A percentile compares a stretch with the other conserved stretches of the same genome.
These are phyloP conservation scores for Aspergillus transmontanensis DNA, from an alignment of 2,329 filamentous ascomycete genomes.

Conservation along the genomic window DNA sequence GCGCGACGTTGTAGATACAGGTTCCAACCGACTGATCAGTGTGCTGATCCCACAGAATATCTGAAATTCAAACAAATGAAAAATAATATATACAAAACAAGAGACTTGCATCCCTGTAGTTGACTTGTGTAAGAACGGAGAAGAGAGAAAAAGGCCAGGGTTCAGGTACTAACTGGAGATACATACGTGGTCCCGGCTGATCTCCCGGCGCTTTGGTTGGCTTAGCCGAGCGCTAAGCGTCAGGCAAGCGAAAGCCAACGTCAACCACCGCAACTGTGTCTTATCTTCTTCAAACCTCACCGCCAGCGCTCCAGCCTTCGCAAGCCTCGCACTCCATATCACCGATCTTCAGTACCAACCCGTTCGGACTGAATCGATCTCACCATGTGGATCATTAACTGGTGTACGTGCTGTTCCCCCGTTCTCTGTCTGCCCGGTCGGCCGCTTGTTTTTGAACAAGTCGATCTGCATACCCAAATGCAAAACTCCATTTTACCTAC, in stretches of 20 bases:
- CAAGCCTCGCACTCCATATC: constrained; percentile 1
- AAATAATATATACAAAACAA: constrained; percentile 4
- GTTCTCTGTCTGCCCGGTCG: constrained; percentile 10
- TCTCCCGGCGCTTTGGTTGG: constrained; percentile 14
- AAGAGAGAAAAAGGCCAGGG: no score
- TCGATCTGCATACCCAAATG: constrained; percentile 10
- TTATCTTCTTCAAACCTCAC: constrained; percentile 26
- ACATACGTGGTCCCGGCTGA: constrained; percentile 6
- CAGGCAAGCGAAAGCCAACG: constrained; percentile 21
- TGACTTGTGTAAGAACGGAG: no score
- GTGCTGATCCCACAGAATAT: constrained; percentile 1
- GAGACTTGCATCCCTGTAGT: no score
- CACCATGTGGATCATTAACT: constrained; percentile 90
- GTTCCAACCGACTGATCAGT: background rate
- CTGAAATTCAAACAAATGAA: constrained; percentile 7
- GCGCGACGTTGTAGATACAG: constrained; percentile 8
- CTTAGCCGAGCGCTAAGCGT: constrained; percentile 19
- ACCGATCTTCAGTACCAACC: constrained; percentile 2
- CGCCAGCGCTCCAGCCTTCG: constrained; percentile 18
- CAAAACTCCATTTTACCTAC: background rate
- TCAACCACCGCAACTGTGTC: constrained; percentile 31
- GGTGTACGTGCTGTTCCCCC: constrained; percentile 66
- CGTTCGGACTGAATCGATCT: constrained; percentile 13
- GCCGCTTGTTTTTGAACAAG: background rate
- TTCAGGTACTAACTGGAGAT: no score